Conservation (phyloP, 768 basidiomycete genomes). For the Leccinum fibrillosum region DNA sequence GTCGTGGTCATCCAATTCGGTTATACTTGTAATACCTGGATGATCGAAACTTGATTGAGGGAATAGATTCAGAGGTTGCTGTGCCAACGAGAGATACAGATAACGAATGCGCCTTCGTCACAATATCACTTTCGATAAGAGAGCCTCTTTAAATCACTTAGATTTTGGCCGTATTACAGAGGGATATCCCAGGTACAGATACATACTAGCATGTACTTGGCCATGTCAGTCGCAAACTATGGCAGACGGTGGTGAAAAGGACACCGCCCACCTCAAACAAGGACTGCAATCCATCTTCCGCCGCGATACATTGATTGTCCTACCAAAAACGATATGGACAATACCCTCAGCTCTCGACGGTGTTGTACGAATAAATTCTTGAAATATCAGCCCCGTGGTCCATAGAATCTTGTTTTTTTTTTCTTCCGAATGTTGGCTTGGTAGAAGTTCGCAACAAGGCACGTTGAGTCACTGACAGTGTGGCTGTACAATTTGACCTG, state of each 20-base stretch:
- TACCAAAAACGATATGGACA: conserved; percentile 13
- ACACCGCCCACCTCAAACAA: conserved; percentile 75
- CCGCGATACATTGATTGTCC: conserved; percentile 21
- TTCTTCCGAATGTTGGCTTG: neutral
- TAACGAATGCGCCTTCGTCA: conserved; percentile 44
- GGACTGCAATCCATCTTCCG: conserved; percentile 44
- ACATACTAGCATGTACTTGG: neutral
- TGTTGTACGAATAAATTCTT: conserved; percentile 1
- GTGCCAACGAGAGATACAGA: conserved; percentile 54
- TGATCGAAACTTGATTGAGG: conserved; percentile 29
- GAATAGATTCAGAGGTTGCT: conserved; percentile 40
- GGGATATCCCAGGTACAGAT: conserved; percentile 1
- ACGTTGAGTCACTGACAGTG: neutral
- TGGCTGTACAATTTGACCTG: neutral
- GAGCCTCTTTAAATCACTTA: conserved; percentile 12
- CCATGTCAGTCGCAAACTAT: conserved; percentile 48
- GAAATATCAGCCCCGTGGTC: neutral
- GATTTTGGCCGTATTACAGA: conserved; percentile 19
- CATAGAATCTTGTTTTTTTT: neutral
- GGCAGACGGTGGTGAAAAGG: conserved; percentile 50
- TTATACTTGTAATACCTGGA: neutral
- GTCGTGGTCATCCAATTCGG: conserved; percentile 40
- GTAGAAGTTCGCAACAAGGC: neutral
- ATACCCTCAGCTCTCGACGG: conserved; percentile 24
- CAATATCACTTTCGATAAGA: conserved; percentile 15